Evolutionary conservation across 306 rosid genomes (phyloP), one percentile per base, ranked within the genome.

Genomic region (Vigna radiata): DNA sequence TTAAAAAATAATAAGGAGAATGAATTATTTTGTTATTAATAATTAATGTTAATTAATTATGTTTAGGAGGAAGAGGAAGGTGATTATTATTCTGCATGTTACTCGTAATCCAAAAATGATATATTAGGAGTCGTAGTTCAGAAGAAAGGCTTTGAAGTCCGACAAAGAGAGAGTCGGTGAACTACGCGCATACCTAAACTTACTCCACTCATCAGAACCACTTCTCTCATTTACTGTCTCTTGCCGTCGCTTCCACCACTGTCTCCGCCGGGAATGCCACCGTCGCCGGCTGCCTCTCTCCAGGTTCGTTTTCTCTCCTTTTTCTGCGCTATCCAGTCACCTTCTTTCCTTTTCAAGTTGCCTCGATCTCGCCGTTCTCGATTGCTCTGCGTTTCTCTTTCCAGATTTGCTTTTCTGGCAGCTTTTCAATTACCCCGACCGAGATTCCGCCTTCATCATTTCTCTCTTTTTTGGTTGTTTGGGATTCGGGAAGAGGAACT

Each of bases 101-200:
- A 65, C 46, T 4, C 75, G 75, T 37, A 72, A 72, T 53, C 63
- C 47, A 82, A 79, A 63, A 84, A 71, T 17, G 75, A 8, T 50
- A 71, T 82, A 82, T 82, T 58, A 58, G 2, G 73, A 80, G 66
- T n/a, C 78, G 37, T 27, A 79, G 67, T 16, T 58, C 2, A 36
- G 52, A 86, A 18, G 63, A 77, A 44, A 69, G 23, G 21, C 5
- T 65, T 84, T 84, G 68, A 83, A 77, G 83, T 86, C 92, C 89
- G 86, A 83, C 84, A 36, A 73, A 29, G 36, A 15, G 21, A 19
- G 29, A 83, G 93, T 88, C 96, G 92, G 92, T 85, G 87, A 65
- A 70, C 70, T 53, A 66, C 70, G 15, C 65, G 27, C 62, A 36
- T 18, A 52, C 48, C 43, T n/a, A 52, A 19, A 54, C 60, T 13